Evolutionary conservation across 2,329 filamentous ascomycete genomes (phyloP), one percentile per base, ranked within the genome.

Genomic region (Hypoxylon sp.): DNA sequence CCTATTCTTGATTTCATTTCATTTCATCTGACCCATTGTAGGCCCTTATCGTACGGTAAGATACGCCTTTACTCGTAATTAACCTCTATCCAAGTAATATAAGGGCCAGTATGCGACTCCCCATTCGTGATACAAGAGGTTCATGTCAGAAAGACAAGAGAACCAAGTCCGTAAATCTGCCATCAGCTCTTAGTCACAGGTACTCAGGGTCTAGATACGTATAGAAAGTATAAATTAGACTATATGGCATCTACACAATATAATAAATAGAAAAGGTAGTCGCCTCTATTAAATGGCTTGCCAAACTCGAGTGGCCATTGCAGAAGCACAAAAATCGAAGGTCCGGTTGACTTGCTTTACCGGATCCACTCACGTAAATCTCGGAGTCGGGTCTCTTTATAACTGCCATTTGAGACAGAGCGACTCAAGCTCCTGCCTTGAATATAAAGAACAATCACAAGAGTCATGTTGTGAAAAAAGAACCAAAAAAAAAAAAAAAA

Each of bases 1-100:
- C 55, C 48, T 31, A n/a, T 48, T 58, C 22, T 53, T 66, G 27
- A 25, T 22, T 50, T 20, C 48, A 13, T 14, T 56, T 68, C 31
- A 25, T 17, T 55, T n/a, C 49, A 14, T 22, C 54, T 61, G 44
- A 31, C 22, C 17, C 14, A 13, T 17, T 50, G 35, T 25, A 31
- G 11, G 48, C 17, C 7, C 40, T 25, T 17, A 3, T 37, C 14
- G 6, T 17, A 37, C 27, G 44, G 42, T 37, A 58, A 59, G 13
- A 37, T 40, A 31, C 20, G 13, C 13, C 13, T 1, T 25, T 30
- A 6, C 20, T 50, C 46, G 46, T 59, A 59, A 22, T 20, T 25
- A 30, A 48, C 1, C 6, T 5, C 25, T 30, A 20, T 35, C 10
- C 13, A n/a, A n/a, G 30, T 17, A 35, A 42, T 13, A 25, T 2